Percentiles rank a stretch among this genome's conserved stretches.
phyloP scores from a whole-genome alignment of 2,329 filamentous ascomycete genomes.

The Calonectria ilicicola region DNA sequence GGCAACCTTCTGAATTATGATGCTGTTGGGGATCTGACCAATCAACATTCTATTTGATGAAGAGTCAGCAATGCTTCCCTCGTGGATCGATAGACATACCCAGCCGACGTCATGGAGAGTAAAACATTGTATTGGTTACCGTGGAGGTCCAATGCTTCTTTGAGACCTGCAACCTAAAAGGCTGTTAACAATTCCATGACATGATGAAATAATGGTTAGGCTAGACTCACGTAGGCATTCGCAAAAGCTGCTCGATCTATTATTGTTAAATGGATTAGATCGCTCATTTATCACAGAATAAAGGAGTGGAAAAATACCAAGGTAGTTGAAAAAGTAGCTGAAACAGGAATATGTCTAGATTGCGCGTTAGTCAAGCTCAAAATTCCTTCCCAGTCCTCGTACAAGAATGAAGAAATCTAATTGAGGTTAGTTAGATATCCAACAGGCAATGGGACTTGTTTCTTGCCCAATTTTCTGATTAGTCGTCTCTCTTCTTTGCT shows the following conservation, averaged over 20 bases:
- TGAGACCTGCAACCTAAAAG: constrained; percentile 7
- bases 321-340: constrained; percentile 18
- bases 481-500: constrained; percentile 1
- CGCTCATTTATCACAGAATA: neutral
- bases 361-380: neutral
- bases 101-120: constrained; percentile 7
- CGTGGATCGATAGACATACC: neutral
- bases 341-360: constrained; percentile 14
- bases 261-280: neutral
- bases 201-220: neutral
- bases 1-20: constrained; percentile 69
- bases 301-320: neutral
- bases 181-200: neutral
- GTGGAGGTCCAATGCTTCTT: constrained; percentile 1
- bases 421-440: neutral
- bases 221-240: constrained; percentile 7
- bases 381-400: neutral
- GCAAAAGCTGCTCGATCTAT: constrained; percentile 14
- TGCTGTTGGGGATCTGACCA: constrained; percentile 67
- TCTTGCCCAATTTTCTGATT: neutral
- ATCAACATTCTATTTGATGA: constrained; percentile 50
- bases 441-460: neutral
- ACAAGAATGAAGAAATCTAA: constrained; percentile 4
- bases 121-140: constrained; percentile 11
- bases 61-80: neutral